phyloP scores from a whole-genome alignment of 306 rosid genomes.

The Psophocarpus tetragonolobus region DNA sequence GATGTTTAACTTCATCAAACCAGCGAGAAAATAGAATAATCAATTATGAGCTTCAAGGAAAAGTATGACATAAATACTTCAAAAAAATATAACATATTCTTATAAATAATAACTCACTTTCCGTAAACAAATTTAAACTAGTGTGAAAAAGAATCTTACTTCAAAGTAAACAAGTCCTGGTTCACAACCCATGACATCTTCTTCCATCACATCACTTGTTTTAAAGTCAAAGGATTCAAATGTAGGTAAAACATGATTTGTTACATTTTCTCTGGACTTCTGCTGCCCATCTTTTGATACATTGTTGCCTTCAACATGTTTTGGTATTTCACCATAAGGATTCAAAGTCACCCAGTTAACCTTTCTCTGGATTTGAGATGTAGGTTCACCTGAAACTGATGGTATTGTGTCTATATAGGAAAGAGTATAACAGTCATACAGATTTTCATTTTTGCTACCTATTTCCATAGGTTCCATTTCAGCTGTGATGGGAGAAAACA shows the following conservation, averaged over 20 bases:
- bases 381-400: constrained; percentile 44
- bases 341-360: constrained; percentile 93
- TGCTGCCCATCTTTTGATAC: constrained; percentile 36
- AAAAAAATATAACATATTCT: background rate
- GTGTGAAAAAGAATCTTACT: constrained; percentile 48
- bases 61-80: background rate
- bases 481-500: constrained; percentile 88
- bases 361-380: constrained; percentile 65
- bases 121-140: background rate
- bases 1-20: background rate
- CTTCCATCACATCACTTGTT: constrained; percentile 84
- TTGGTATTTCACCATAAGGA: constrained; percentile 70
- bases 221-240: constrained; percentile 72
- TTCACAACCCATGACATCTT: constrained; percentile 83
- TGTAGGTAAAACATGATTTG: constrained; percentile 53
- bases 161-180: constrained; percentile 92
- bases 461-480: constrained; percentile 93
- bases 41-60: constrained; percentile 15
- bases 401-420: constrained; percentile 66
- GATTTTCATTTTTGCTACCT: constrained; percentile 60
- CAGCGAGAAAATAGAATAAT: background rate
- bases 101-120: background rate
- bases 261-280: constrained; percentile 12
- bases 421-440: constrained; percentile 90
- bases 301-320: constrained; percentile 30